Evolutionary conservation across 1,139 yeast species (phyloP).

Genomic region (Dujonia santamariae): DNA sequence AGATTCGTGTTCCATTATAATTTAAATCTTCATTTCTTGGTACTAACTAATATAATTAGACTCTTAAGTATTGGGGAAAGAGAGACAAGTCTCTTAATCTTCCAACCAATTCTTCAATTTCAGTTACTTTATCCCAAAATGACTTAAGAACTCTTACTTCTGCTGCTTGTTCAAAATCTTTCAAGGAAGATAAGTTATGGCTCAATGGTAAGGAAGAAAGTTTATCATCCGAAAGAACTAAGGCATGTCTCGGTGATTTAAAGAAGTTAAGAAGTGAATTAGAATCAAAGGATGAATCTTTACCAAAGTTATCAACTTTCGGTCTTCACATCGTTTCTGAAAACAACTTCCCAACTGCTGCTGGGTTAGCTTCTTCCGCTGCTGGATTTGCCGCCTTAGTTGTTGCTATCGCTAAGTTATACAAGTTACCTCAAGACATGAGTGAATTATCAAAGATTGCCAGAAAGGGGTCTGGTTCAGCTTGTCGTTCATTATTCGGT

Average conservation of each 20-base stretch:
- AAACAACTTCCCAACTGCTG: constrained; percentile 98
- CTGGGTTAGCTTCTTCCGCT: constrained; percentile 96
- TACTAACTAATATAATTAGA: too few relatives aligned
- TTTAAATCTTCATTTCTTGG: too few relatives aligned
- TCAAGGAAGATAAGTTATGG: constrained; percentile 68
- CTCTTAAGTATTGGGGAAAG: constrained; percentile 98
- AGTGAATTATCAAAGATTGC: constrained; percentile 91
- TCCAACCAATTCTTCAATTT: constrained; percentile 94
- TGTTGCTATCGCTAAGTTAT: constrained; percentile 78
- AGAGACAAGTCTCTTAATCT: constrained; percentile 82
- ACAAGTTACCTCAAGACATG: constrained; percentile 72
- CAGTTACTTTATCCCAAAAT: constrained; percentile 87
- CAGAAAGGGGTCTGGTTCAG: constrained; percentile 97
- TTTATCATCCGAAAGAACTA: constrained; percentile 65
- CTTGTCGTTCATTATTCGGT: constrained; percentile 94
- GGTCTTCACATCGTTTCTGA: constrained; percentile 82
- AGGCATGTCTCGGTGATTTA: constrained; percentile 76
- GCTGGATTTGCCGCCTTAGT: constrained; percentile 98
- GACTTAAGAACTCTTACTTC: constrained; percentile 91
- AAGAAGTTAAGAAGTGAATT: constrained; percentile 59
- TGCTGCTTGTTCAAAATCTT: constrained; percentile 63
- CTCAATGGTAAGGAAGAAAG: constrained; percentile 76
- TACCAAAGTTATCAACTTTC: constrained; percentile 63
- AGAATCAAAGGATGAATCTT: constrained; percentile 45
- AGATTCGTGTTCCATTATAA: not conserved